Evolutionary conservation across 2,329 filamentous ascomycete genomes (phyloP), one percentile per base, ranked within the genome.

Genomic region (Ascocoryne sarcoides): DNA sequence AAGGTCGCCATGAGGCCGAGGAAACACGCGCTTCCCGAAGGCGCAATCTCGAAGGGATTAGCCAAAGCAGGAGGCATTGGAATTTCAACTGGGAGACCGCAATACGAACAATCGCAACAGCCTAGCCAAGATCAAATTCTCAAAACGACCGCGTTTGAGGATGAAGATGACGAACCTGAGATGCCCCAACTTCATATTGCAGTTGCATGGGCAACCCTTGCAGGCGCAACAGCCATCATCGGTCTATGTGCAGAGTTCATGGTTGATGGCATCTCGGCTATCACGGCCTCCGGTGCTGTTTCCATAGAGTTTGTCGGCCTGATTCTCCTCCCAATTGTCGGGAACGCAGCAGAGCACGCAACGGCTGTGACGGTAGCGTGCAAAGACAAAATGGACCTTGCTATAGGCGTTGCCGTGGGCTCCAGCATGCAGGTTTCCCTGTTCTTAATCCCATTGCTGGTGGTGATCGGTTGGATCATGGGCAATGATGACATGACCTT

Each of bases 371-470:
- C 88, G n/a, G 84, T 89, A 17, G 94, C 55, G 1, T 39, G 44
- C 86, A 3, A 82, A 80, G 31, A 67, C 90, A 90, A 83, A 65
- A 82, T 83, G 77, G 76, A 82, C 54, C 63, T 82, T 33, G 79
- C 85, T 23, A 85, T 90, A 66, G 82, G 82, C 32, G 84, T 90
- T 37, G 84, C 84, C 14, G 84, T 92, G 53, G 85, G 85, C 21
- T 87, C 82, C 42, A 85, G 81, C 60, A 80, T 92, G 60, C 85
- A 92, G 64, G 88, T 92, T 52, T 82, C 85, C 10, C 70, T 92
- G 21, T 79, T 89, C 37, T 81, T 90, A 33, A 89, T 85, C 3
- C 85, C 85, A 0, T 80, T 85, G 61, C 65, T 89, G 38, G 84
- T 92, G 37, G 76, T 90, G 46, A 71, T 90, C 37, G 85, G 84